Base-by-base conservation (phyloP, 2,329 filamentous ascomycete species). In the Diplocarpon mali region DNA sequence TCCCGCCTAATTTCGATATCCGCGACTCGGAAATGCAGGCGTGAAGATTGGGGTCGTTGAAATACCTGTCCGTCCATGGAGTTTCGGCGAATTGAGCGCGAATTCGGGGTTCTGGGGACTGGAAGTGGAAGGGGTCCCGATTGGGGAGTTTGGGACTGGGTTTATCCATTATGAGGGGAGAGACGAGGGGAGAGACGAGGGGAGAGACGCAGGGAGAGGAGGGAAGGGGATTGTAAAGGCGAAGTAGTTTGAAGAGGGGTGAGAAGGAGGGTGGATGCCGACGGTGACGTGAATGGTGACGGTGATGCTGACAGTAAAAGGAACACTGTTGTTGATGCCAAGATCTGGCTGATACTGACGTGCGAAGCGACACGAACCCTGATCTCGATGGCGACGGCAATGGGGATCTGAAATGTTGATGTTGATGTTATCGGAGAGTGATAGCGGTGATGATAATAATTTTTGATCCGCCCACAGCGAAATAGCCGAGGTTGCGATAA, bases 11-110 rank as follows among this genome's bases (percentile, higher is more conserved):
- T 28, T 37, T 43, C 9, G 9, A 14, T 13, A 35, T 34, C 31
- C 51, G 41, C 2, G 40, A 40, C 24, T 17, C 27, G 28, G 42
- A 46, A 9, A 28, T 30, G 40, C 52, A 57, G 16, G 57, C 44
- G 10, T 48, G 35, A 11, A 57, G 30, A 12, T 46, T 42, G 35
- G 47, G 50, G 45, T 59, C 51, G 7, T 46, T 16, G 38, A 53
- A 49, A 10, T 54, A 34, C 13, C 44, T 34, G 32, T 24, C 20
- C 20, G 20, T 24, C 55, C 54, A 54, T 32, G 50, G 49, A 5
- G 34, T 38, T 2, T 17, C 40, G 13, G 39, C 24, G 39, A 55
- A 57, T 14, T 55, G 50, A 5, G 47, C 35, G 34, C 24, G 46
- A 5, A 41, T 47, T 37, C 52, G 15, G 8, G 37, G 14, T 9